Conservation (phyloP, 768 basidiomycete genomes). For the Rhodotorula kratochvilovae region DNA sequence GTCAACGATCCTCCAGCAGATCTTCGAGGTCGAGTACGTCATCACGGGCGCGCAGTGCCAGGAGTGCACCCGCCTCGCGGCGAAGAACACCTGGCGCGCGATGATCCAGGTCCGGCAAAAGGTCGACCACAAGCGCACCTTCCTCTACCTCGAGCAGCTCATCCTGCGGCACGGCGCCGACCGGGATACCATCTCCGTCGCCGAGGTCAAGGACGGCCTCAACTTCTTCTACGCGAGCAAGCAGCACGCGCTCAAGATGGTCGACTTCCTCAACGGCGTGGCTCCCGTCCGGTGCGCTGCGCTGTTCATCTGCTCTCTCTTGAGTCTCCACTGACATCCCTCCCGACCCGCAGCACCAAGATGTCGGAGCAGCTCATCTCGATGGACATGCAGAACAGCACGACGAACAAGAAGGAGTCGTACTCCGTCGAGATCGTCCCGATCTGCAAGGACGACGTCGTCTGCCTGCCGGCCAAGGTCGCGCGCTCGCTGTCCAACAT, state of each 20-base stretch:
- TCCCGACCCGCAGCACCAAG: conserved; percentile 62
- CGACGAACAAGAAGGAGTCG: conserved; percentile 93
- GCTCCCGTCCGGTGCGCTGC: conserved; percentile 73
- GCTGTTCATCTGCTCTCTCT: not conserved
- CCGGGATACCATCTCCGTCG: conserved; percentile 88
- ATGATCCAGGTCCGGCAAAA: conserved; percentile 98
- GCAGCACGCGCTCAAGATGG: conserved; percentile 92
- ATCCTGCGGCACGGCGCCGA: conserved; percentile 95
- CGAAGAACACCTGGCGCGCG: conserved; percentile 98
- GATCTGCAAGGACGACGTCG: conserved; percentile 95
- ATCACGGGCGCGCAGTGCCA: conserved; percentile 93
- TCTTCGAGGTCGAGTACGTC: conserved; percentile 92
- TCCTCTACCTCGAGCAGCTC: conserved; percentile 92
- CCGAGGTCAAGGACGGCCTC: conserved; percentile 87
- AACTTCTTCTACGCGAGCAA: conserved; percentile 94
- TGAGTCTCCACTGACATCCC: not conserved
- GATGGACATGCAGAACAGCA: conserved; percentile 81
- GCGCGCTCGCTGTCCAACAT: conserved; percentile 83
- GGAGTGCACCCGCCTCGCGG: conserved; percentile 85
- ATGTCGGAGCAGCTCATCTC: conserved; percentile 91
- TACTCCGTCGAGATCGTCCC: conserved; percentile 97
- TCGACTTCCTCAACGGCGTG: conserved; percentile 80
- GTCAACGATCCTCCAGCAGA: conserved; percentile 91
- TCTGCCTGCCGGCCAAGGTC: conserved; percentile 77
- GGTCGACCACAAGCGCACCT: conserved; percentile 95